Conservation (phyloP, 2,329 filamentous ascomycete species). For the Aspergillus quadricinctus region DNA sequence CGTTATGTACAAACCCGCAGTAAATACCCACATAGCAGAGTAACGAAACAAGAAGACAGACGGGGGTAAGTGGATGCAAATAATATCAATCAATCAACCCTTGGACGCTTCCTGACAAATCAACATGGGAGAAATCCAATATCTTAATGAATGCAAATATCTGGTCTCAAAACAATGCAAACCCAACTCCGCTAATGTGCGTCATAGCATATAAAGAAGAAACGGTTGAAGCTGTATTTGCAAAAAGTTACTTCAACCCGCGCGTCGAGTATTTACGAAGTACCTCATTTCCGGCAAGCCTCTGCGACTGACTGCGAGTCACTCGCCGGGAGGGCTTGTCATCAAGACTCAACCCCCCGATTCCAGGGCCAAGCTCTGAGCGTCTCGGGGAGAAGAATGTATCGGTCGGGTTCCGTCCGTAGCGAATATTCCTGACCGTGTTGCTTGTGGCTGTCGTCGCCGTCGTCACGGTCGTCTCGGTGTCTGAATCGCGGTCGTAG, state of each 20-base stretch:
- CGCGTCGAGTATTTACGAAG: constrained; percentile 13
- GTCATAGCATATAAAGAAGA: neutral
- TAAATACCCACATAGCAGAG: neutral
- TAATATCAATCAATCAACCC: neutral
- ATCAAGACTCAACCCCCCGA: constrained; percentile 32
- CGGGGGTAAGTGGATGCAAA: neutral
- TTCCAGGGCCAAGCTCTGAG: constrained; percentile 29
- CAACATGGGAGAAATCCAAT: neutral
- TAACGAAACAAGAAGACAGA: neutral
- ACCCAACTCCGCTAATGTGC: neutral
- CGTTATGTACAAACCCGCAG: neutral
- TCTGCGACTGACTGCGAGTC: constrained; percentile 33
- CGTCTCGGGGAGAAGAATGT: constrained; percentile 28
- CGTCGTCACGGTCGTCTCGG: constrained; percentile 32
- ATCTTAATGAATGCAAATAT: neutral
- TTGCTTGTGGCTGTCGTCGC: constrained; percentile 30
- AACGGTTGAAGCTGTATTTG: neutral
- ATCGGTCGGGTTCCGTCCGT: constrained; percentile 21
- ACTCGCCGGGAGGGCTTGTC: constrained; percentile 30
- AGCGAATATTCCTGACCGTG: constrained; percentile 34
- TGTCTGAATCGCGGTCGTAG: constrained; percentile 33
- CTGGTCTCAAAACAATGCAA: neutral
- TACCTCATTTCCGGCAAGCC: constrained; percentile 13
- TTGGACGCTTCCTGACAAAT: neutral
- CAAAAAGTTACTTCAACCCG: constrained; percentile 9